Base-by-base conservation (phyloP, 768 basidiomycete genomes). In the Lyophyllum decastes region DNA sequence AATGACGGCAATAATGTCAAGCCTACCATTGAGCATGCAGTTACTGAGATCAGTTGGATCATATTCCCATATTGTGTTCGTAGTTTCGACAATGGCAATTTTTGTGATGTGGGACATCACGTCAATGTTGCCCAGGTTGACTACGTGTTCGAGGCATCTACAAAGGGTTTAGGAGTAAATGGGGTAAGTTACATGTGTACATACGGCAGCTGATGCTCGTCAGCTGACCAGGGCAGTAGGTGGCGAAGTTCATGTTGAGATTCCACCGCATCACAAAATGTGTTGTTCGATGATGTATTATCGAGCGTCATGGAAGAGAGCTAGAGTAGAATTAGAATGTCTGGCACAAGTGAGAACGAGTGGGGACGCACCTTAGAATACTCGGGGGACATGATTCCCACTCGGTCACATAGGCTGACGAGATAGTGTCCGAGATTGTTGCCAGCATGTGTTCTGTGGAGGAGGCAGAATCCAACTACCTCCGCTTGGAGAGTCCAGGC, bases 361-460 rank as follows among this genome's bases (percentile, higher is more conserved):
- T n/a, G n/a, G n/a, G n/a, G n/a, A n/a, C 64, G 21, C 35, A 71
- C 72, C 66, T 72, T 72, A 5, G 50, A 63, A 14, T 22, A 12
- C 4, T 53, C 46, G 2, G 58, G 44, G 1, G 27, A 25, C 1
- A 60, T 63, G 21, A 73, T 68, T 1, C 72, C 71, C 1, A 61
- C 61, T 17, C 63, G 60, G n/a, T 72, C 62, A 34, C 60, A 63
- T 4, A 72, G 34, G 0, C 60, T 54, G 1, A 70, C 17, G 34
- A 73, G 64, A 38, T 70, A 72, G 0, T 54, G 41, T 1, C 65
- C 70, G 0, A 74, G 52, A 34, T 73, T 73, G 2, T 60, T 21
- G 5, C 71, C 67, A 44, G 24, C 52, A 33, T 75, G 72, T 2
- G 34, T 55, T 0, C 72, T 66, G 19, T 19, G 57, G 0, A 75